These are phyloP conservation scores for Trametes meyenii DNA, from an alignment of 768 basidiomycete genomes.

Conservation along the genomic window DNA sequence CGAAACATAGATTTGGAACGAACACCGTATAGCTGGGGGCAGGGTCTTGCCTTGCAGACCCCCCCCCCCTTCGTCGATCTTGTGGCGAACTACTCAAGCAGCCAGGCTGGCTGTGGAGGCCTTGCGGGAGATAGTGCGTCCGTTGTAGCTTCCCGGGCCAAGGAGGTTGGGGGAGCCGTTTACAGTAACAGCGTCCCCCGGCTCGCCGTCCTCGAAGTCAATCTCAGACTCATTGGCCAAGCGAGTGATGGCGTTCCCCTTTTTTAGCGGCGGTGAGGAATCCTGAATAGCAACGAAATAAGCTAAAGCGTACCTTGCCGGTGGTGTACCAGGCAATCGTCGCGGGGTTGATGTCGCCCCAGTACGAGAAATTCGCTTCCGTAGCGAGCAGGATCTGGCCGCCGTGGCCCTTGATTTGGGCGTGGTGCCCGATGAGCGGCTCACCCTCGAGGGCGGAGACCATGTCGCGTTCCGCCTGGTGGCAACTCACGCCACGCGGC, in stretches of 20 bases:
- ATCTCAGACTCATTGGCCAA: not conserved
- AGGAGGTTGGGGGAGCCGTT: too few species aligned
- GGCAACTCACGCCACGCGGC: conserved; percentile 7
- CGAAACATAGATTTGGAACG: too few species aligned
- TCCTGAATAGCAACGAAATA: not conserved
- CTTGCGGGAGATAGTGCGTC: too few species aligned
- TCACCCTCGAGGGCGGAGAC: not conserved
- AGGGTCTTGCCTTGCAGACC: too few species aligned
- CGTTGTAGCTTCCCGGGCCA: too few species aligned
- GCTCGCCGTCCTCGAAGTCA: too few species aligned
- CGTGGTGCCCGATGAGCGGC: not conserved
- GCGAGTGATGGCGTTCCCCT: not conserved
- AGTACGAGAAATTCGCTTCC: not conserved
- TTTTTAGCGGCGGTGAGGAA: not conserved
- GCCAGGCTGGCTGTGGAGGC: too few species aligned
- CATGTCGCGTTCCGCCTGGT: conserved; percentile 8
- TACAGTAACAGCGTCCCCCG: too few species aligned
- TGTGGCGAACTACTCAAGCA: too few species aligned
- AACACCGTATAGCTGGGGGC: too few species aligned
- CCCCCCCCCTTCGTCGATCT: too few species aligned
- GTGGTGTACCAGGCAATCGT: conserved; percentile 2
- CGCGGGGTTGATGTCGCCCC: conserved; percentile 14
- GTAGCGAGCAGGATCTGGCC: not conserved
- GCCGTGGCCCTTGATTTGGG: conserved; percentile 5
- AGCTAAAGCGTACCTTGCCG: not conserved